Evolutionary conservation across 1,139 yeast genomes (phyloP).

Genomic region (Blastobotrys ciferrii): DNA sequence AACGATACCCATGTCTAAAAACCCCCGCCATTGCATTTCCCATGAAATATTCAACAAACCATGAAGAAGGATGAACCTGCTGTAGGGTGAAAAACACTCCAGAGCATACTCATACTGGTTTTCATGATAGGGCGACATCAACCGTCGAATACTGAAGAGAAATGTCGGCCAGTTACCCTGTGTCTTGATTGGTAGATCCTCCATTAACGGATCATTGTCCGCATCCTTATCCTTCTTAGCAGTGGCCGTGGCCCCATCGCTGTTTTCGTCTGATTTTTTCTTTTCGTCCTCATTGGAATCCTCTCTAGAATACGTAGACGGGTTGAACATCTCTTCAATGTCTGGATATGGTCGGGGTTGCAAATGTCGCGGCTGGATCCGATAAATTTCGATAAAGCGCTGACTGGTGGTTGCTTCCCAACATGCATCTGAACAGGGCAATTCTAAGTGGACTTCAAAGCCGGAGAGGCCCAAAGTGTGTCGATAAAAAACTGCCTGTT

Average conservation of each 20-base stretch:
- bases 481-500: conserved; percentile 33
- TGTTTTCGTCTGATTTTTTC: not conserved
- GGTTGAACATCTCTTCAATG: conserved; percentile 15
- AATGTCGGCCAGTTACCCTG: conserved; percentile 44
- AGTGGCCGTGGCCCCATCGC: not conserved
- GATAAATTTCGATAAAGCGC: conserved; percentile 33
- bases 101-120: conserved; percentile 39
- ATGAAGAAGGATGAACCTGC: conserved; percentile 42
- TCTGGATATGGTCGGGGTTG: conserved; percentile 25
- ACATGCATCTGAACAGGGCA: conserved; percentile 45
- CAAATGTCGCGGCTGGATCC: conserved; percentile 38
- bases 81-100: conserved; percentile 43
- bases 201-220: conserved; percentile 10
- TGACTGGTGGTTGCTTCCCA: conserved; percentile 39
- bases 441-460: conserved; percentile 42
- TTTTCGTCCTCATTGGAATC: not conserved
- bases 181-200: conserved; percentile 16
- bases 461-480: conserved; percentile 34
- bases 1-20: conserved; percentile 38
- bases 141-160: conserved; percentile 39
- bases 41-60: conserved; percentile 42
- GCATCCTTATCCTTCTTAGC: not conserved
- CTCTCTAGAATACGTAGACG: conserved; percentile 3
- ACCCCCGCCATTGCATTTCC: conserved; percentile 39
- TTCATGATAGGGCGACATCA: conserved; percentile 40